phyloP scores from a whole-genome alignment of 306 rosid species.

The Casuarina cunninghamiana region DNA sequence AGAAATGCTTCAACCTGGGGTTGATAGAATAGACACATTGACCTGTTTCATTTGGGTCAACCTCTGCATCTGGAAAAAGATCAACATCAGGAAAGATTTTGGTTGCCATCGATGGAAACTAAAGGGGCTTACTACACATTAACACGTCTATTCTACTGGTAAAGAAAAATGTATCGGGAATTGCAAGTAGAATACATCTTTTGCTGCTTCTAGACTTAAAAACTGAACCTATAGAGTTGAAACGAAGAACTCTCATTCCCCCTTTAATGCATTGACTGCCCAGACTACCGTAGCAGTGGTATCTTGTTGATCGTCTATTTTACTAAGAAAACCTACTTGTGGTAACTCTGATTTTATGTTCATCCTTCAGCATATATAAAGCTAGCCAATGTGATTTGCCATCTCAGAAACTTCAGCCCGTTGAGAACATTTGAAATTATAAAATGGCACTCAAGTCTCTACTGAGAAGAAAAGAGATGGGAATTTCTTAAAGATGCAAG shows the following conservation, averaged over 20 bases:
- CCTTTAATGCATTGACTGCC: not conserved
- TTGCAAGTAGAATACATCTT: not conserved
- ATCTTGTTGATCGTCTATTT: not conserved
- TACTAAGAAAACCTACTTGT: not conserved
- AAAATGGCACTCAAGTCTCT: not conserved
- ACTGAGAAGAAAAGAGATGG: not conserved
- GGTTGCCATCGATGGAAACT: not conserved
- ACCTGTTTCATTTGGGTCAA: conserved; percentile 38
- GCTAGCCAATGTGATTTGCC: not conserved
- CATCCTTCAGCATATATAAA: not conserved
- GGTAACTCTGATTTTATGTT: not conserved
- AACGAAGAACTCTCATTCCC: not conserved
- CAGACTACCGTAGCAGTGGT: not conserved
- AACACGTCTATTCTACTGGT: not conserved
- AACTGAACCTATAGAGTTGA: not conserved
- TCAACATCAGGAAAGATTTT: not conserved
- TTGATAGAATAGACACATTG: conserved; percentile 81
- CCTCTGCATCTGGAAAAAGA: conserved; percentile 56
- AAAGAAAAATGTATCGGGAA: not conserved
- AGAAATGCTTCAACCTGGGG: conserved; percentile 91
- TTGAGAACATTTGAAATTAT: not conserved
- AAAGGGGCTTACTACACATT: not conserved
- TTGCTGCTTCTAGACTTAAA: not conserved
- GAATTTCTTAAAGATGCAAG: not conserved
- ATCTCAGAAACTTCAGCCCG: not conserved